Evolutionary conservation across 2,329 filamentous ascomycete species (phyloP), one percentile per base, ranked within the genome.

Genomic region (Diplodia sapinea): DNA sequence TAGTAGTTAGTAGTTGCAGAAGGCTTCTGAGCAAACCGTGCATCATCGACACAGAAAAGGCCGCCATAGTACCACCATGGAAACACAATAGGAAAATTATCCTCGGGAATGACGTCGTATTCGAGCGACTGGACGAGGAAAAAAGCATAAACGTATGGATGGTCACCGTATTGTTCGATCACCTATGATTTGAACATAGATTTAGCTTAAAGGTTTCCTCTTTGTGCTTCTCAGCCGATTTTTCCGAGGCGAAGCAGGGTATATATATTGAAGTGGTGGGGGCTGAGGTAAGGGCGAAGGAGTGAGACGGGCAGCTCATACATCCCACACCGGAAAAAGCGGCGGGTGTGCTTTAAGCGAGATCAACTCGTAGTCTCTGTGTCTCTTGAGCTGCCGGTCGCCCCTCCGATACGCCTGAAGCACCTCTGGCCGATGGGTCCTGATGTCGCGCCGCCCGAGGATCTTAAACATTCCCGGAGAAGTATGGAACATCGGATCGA

Each of bases 401-500:
- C 88, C 89, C 63, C 93, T 84, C 23, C 93, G 88, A 80, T 97
- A 97, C 3, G 87, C 72, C 55, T 77, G 70, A 63, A 80, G 43
- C 15, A 80, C 84, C 74, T 89, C 89, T 15, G 97, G 80, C 17
- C 90, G 79, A 77, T 61, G 79, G 74, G 74, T 87, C 79, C 47
- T 79, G 73, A 74, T 78, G 73, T 79, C 73, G 70, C 78, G 71
- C 76, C 82, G 33, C 82, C 86, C 54, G 86, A 82, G 33, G 70
- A 92, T 79, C 65, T 85, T 86, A 70, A 82, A 84, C 73, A 96
- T 85, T 20, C 83, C 84, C 2, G 83, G 82, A 0, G 89, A 86
- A 55, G 93, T 90, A 66, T 86, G 88, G 76, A 92, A 93, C 80
- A 91, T 91, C 1, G 94, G 93, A 75, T 98, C 94, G 75, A 97